These are phyloP conservation scores for Leptographium galeiforme DNA, from an alignment of 2,329 filamentous ascomycete species.

Conservation along the genomic window DNA sequence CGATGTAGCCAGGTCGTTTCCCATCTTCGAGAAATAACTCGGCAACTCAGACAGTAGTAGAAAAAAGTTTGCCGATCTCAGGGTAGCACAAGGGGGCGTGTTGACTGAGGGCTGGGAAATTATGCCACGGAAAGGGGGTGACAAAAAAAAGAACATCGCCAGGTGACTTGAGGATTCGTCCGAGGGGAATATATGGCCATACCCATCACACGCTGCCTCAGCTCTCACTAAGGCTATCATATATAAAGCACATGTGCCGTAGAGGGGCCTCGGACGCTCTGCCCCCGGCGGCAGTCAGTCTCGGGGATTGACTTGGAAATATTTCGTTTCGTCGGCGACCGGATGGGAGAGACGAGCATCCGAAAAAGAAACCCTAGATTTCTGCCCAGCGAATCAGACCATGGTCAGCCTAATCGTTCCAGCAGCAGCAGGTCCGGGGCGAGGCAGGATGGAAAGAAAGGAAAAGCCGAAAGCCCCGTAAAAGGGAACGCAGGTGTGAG, in stretches of 20 bases:
- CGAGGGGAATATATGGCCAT: not conserved
- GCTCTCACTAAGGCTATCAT: conserved; percentile 4
- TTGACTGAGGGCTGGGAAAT: too few relatives aligned
- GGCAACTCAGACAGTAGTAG: too few relatives aligned
- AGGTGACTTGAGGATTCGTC: not conserved
- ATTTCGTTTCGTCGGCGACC: not conserved
- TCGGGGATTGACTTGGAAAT: not conserved
- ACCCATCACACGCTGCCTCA: conserved; percentile 9
- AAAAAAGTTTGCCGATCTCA: too few relatives aligned
- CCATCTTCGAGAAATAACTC: not conserved
- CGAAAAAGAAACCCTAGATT: conserved; percentile 1
- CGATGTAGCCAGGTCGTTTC: not conserved
- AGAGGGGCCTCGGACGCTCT: not conserved
- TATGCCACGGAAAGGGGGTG: not conserved
- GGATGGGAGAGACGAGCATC: not conserved
- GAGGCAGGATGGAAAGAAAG: not conserved
- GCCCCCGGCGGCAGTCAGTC: not conserved
- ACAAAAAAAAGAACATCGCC: not conserved
- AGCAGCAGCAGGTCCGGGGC: not conserved
- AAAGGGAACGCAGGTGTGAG: not conserved
- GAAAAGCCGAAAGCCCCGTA: not conserved
- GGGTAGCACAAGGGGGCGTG: too few relatives aligned
- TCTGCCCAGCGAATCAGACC: not conserved
- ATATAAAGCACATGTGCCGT: conserved; percentile 5
- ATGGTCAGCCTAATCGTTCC: not conserved